Conservation (phyloP, 1,284 basidiomycete genomes). For the Pisolithus thermaeus region DNA sequence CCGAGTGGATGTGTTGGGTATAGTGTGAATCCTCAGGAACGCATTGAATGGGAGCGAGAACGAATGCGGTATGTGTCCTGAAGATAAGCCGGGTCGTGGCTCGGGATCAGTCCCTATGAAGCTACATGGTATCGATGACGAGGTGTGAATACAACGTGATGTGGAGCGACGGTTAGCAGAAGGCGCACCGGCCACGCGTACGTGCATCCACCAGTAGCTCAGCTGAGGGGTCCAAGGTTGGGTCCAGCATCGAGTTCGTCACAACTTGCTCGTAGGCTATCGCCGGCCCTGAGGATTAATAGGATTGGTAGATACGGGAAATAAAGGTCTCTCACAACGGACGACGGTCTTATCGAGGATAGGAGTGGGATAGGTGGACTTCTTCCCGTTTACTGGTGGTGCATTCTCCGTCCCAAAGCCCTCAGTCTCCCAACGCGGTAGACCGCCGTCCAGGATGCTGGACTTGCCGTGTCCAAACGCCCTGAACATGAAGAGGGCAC, state of each 20-base stretch:
- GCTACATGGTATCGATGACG: constrained; percentile 34
- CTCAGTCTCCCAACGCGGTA: constrained; percentile 79
- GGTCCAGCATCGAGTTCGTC: constrained; percentile 54
- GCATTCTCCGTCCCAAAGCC: constrained; percentile 60
- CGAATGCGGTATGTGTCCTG: constrained; percentile 91
- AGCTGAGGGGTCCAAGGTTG: constrained; percentile 37
- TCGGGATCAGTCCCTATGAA: constrained; percentile 82
- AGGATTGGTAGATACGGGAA: constrained; percentile 12
- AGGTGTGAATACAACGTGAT: constrained; percentile 4
- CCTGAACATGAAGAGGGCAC: constrained; percentile 90
- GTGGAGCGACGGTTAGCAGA: background rate
- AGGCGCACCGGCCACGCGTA: constrained; percentile 61
- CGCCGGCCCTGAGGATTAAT: constrained; percentile 14
- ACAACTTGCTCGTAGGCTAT: constrained; percentile 83
- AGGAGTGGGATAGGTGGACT: constrained; percentile 50
- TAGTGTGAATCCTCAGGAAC: constrained; percentile 60
- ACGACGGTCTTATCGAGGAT: constrained; percentile 44
- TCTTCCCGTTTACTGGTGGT: constrained; percentile 23
- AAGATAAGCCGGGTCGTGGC: constrained; percentile 81
- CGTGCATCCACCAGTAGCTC: constrained; percentile 89
- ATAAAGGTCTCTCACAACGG: constrained; percentile 46
- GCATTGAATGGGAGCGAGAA: constrained; percentile 79
- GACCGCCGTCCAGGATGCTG: constrained; percentile 84
- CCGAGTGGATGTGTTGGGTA: constrained; percentile 32
- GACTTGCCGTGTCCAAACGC: constrained; percentile 82